These are phyloP conservation scores for Gigaspora rosea DNA, from an alignment of 192 early-diverging fungal species.

Conservation along the genomic window DNA sequence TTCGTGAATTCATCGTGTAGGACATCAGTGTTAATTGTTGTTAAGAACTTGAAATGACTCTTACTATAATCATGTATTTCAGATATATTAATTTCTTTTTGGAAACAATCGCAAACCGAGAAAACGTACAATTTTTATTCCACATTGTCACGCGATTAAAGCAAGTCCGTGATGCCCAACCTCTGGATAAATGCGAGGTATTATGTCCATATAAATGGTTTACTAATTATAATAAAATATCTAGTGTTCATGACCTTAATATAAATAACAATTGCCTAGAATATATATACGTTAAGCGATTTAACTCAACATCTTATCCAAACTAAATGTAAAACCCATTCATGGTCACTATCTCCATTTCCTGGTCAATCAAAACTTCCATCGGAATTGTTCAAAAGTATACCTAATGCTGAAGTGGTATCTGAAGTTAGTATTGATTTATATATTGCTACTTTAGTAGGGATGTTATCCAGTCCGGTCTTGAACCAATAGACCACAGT, in stretches of 20 bases:
- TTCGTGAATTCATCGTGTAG: conserved; percentile 53
- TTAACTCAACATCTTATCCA: conserved; percentile 79
- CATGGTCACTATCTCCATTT: conserved; percentile 83
- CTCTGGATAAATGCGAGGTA: conserved; percentile 53
- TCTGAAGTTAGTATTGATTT: conserved; percentile 37
- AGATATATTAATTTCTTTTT: conserved; percentile 88
- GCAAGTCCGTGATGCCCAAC: conserved; percentile 60
- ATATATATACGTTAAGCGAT: conserved; percentile 85
- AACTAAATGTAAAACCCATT: conserved; percentile 66
- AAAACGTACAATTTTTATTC: conserved; percentile 86
- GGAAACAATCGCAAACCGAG: conserved; percentile 69
- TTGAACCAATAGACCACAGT: too few species aligned
- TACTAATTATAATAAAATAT: not conserved
- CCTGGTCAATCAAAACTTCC: conserved; percentile 70
- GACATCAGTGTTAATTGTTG: not conserved
- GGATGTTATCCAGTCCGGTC: not conserved
- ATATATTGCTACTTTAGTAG: not conserved
- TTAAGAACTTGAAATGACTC: not conserved
- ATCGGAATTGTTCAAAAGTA: conserved; percentile 62
- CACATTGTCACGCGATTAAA: conserved; percentile 77
- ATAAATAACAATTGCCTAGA: conserved; percentile 34
- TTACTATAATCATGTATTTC: conserved; percentile 12
- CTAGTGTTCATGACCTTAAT: not conserved
- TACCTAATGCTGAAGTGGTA: conserved; percentile 42
- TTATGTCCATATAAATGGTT: not conserved